phyloP scores from a whole-genome alignment of 148 eudicot species.

The Suaeda aralocaspica region DNA sequence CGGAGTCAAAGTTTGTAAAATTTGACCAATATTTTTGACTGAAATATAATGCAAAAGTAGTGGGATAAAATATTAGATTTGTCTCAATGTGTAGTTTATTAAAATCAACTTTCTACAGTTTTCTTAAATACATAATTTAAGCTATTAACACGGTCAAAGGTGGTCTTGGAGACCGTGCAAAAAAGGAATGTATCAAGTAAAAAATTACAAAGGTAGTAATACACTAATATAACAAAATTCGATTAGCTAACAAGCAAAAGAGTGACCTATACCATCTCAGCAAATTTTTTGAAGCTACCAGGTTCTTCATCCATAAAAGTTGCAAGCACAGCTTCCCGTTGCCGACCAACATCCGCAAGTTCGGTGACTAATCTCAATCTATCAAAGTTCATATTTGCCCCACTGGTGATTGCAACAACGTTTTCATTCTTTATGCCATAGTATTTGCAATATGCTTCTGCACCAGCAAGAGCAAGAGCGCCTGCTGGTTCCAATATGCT shows the following conservation, averaged over 20 bases:
- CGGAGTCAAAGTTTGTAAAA: too few species aligned
- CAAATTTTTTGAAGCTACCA: conserved; percentile 75
- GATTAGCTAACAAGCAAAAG: not conserved
- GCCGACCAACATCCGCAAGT: conserved; percentile 98
- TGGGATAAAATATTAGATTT: too few species aligned
- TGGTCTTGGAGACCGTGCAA: too few species aligned
- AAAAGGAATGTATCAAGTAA: too few species aligned
- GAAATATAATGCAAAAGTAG: too few species aligned
- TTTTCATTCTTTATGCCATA: conserved; percentile 80
- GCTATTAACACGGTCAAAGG: too few species aligned
- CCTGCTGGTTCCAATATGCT: conserved; percentile 98
- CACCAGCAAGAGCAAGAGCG: conserved; percentile 97
- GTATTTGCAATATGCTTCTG: conserved; percentile 96
- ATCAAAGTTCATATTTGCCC: conserved; percentile 98
- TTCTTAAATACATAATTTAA: too few species aligned
- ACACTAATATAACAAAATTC: too few species aligned
- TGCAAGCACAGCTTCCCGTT: conserved; percentile 94
- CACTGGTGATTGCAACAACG: conserved; percentile 82
- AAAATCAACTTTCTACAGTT: too few species aligned
- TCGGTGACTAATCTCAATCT: conserved; percentile 89
- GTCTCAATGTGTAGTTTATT: too few species aligned
- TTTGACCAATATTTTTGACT: too few species aligned
- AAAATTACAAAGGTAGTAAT: too few species aligned
- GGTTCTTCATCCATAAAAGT: conserved; percentile 84
- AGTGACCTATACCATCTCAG: conserved; percentile 56